Conservation (phyloP, 371 early-diverging fungal genomes). For the Nematocida sp. region DNA sequence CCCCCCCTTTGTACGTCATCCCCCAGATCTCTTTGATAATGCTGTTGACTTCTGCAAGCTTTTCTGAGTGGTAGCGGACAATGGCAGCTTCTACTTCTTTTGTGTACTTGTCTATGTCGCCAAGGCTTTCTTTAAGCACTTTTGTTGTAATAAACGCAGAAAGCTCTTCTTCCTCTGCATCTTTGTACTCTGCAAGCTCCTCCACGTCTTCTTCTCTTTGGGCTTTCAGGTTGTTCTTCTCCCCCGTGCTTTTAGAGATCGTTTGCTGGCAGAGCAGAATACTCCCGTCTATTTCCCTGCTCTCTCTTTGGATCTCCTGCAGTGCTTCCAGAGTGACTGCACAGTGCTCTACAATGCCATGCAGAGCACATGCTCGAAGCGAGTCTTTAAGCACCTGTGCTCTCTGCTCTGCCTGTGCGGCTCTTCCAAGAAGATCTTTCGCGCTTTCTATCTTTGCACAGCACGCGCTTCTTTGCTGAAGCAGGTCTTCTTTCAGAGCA, state of each 20-base stretch:
- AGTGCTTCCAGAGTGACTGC: constrained; percentile 16
- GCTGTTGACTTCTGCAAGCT: constrained; percentile 93
- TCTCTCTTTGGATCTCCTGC: background rate
- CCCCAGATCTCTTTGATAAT: constrained; percentile 90
- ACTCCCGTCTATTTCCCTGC: background rate
- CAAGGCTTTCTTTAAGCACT: constrained; percentile 72
- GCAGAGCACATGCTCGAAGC: background rate
- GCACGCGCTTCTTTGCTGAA: background rate
- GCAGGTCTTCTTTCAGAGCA: background rate
- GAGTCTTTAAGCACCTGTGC: constrained; percentile 30
- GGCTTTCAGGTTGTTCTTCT: constrained; percentile 76
- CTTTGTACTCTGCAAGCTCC: constrained; percentile 66
- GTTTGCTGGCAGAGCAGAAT: constrained; percentile 18
- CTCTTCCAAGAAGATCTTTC: background rate
- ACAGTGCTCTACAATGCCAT: background rate
- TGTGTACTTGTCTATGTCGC: constrained; percentile 71
- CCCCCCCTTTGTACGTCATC: constrained; percentile 86
- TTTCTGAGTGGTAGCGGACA: constrained; percentile 80
- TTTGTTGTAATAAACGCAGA: constrained; percentile 34
- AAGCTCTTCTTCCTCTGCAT: constrained; percentile 34
- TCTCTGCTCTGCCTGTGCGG: background rate
- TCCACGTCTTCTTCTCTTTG: constrained; percentile 67
- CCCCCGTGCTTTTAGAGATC: constrained; percentile 60
- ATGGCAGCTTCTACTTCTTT: constrained; percentile 70
- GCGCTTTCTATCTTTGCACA: background rate